Evolutionary conservation across 306 rosid species (phyloP), one percentile per base, ranked within the genome.

Genomic region (Citrullus colocynthis): DNA sequence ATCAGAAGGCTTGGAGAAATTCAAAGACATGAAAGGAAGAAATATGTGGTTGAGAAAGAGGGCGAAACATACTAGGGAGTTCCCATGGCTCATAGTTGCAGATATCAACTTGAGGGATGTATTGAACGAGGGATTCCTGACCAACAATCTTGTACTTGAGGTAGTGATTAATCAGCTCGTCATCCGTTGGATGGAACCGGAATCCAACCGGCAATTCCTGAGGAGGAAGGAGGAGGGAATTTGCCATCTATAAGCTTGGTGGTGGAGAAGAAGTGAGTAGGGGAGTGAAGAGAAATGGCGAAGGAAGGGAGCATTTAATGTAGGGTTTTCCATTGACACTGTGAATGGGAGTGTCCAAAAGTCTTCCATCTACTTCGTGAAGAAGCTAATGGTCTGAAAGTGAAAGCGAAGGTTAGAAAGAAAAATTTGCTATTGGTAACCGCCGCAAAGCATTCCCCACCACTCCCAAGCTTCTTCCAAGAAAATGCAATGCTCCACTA

Each of bases 141-240:
- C 85, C 90, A 0, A 12, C 59, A 36, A 83, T 11, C 83, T 90
- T 94, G 34, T 72, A 66, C 78, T 60, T 83, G 20, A 94, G 77
- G 78, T 79, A 93, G 64, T 88, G 57, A 10, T 2, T 3, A 2
- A 93, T 59, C 12, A 93, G 87, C 75, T 93, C 98, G 37, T 84
- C 88, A 11, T 90, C 97, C 0, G 91, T 88, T 6, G 98, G 97
- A 4, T 32, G 78, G 79, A 91, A 91, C 49, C 96, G 78, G 86
- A 17, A 91, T 42, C 80, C 80, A n/a, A 78, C 74, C 20, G 74
- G 73, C 34, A 5, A 24, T 78, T 78, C 1, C n/a, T 30, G 56
- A 69, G 32, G 34, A 41, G 51, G 73, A 66, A 66, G 52, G 15
- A 4, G 17, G 48, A 9, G 0, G 72, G 28, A 17, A 18, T 65